These are phyloP conservation scores for Trametes punicea DNA, from an alignment of 768 basidiomycete genomes.

Conservation along the genomic window DNA sequence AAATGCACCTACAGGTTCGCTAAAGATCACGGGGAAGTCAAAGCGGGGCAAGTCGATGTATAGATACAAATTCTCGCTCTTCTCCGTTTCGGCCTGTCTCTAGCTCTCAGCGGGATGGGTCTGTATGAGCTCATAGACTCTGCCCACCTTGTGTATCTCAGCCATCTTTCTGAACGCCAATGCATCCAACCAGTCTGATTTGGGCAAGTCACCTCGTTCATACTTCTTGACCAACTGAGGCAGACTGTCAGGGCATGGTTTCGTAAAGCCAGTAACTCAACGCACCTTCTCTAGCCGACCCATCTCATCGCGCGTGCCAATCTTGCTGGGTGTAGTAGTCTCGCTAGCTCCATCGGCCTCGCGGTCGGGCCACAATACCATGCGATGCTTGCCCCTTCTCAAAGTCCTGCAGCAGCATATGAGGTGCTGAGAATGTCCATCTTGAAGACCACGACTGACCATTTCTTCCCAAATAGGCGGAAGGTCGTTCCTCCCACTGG, in stretches of 20 bases:
- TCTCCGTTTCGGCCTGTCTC: slow-evolving; percentile 77
- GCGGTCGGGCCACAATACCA: slow-evolving; percentile 76
- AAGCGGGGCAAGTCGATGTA: slow-evolving; percentile 96
- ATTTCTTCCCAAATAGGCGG: slow-evolving; percentile 89
- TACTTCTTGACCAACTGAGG: slow-evolving; percentile 88
- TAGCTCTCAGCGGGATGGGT: not conserved
- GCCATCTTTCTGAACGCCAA: slow-evolving; percentile 94
- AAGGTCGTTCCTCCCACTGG: slow-evolving; percentile 93
- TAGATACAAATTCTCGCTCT: slow-evolving; percentile 91
- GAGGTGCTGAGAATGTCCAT: not conserved
- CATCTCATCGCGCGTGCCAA: slow-evolving; percentile 84
- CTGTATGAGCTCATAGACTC: not conserved
- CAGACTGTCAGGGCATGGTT: not conserved
- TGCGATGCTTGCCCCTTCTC: slow-evolving; percentile 85
- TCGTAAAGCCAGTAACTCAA: not conserved
- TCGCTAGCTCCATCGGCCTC: slow-evolving; percentile 87
- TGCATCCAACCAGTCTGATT: slow-evolving; percentile 95
- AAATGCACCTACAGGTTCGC: slow-evolving; percentile 64
- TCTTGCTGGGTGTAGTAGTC: slow-evolving; percentile 84
- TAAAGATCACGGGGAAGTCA: slow-evolving; percentile 95
- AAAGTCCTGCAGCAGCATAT: slow-evolving; percentile 57
- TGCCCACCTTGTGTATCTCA: slow-evolving; percentile 82
- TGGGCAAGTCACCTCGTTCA: slow-evolving; percentile 88
- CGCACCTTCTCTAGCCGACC: slow-evolving; percentile 87
- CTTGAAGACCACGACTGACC: slow-evolving; percentile 54